Evolutionary conservation across 140 eudicot genomes (phyloP).

Genomic region (Senecio squalidus): DNA sequence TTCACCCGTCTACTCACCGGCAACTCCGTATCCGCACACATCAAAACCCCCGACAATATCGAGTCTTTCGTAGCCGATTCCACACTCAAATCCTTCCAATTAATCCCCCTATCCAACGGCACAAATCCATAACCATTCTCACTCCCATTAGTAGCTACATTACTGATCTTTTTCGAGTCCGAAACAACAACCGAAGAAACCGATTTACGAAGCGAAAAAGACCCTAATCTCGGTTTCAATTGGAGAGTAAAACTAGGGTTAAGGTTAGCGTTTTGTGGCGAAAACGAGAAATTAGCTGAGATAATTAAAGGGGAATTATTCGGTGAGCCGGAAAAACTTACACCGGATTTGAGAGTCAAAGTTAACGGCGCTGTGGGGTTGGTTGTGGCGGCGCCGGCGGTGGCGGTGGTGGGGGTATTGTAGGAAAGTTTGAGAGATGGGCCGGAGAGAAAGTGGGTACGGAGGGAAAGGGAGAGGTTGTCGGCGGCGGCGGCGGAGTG

Average conservation of each 20-base stretch:
- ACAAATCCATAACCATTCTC: constrained; percentile 44
- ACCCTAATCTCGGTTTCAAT: constrained; percentile 63
- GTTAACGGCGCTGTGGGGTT: too few relatives aligned
- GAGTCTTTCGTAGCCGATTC: constrained; percentile 35
- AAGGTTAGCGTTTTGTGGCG: constrained; percentile 45
- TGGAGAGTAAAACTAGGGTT: constrained; percentile 61
- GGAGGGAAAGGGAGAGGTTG: constrained; percentile 64
- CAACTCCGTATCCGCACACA: constrained; percentile 53
- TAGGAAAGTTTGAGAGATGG: constrained; percentile 77
- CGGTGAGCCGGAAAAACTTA: constrained; percentile 67
- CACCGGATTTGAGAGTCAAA: constrained; percentile 63
- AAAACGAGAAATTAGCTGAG: constrained; percentile 64
- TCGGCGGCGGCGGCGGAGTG: constrained; percentile 32
- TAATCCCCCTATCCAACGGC: constrained; percentile 45
- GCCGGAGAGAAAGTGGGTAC: constrained; percentile 65
- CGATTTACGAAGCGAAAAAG: constrained; percentile 65
- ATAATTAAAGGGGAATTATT: constrained; percentile 59
- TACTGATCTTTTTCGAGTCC: constrained; percentile 12
- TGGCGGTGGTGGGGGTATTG: constrained; percentile 38
- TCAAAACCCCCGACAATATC: constrained; percentile 44
- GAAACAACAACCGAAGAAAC: constrained; percentile 26
- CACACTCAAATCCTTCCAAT: constrained; percentile 45
- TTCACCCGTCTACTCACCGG: constrained; percentile 44
- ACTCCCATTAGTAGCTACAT: constrained; percentile 14
- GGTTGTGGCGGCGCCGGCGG: constrained; percentile 21